These are phyloP conservation scores for Microcos paniculata DNA, from an alignment of 345 rosid species.

Conservation along the genomic window DNA sequence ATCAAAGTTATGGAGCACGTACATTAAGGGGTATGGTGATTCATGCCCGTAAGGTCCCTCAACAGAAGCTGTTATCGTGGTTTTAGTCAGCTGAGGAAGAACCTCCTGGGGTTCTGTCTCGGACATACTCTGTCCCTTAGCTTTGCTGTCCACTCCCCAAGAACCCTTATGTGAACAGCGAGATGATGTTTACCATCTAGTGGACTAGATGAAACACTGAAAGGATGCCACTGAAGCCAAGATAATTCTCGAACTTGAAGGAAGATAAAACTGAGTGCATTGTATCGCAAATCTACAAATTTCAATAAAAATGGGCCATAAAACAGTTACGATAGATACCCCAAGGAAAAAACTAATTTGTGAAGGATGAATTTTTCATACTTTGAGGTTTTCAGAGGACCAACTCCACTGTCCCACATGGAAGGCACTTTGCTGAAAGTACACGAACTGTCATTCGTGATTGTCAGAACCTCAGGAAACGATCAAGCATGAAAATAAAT, in stretches of 20 bases:
- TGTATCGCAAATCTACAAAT: conserved; percentile 60
- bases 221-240: conserved; percentile 98
- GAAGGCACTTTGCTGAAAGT: conserved; percentile 71
- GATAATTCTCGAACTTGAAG: conserved; percentile 82
- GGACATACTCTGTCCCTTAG: conserved; percentile 43
- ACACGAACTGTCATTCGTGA: conserved; percentile 67
- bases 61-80: conserved; percentile 63
- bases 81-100: conserved; percentile 14
- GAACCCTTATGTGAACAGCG: conserved; percentile 74
- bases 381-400: conserved; percentile 72
- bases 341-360: background rate
- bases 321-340: background rate
- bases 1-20: conserved; percentile 14
- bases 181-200: conserved; percentile 66
- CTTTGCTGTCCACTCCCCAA: conserved; percentile 76
- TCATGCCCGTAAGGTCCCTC: conserved; percentile 96
- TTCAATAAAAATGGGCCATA: background rate
- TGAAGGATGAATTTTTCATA: conserved; percentile 25
- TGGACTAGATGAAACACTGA: conserved; percentile 94
- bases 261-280: conserved; percentile 84
- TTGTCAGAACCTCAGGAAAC: conserved; percentile 87
- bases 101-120: conserved; percentile 33
- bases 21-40: conserved; percentile 75
- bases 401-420: conserved; percentile 78
- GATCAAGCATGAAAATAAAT: conserved; percentile 82